Evolutionary conservation across 257 asterid genomes (phyloP), one percentile per base, ranked within the genome.

Genomic region (Solanum rostratum): DNA sequence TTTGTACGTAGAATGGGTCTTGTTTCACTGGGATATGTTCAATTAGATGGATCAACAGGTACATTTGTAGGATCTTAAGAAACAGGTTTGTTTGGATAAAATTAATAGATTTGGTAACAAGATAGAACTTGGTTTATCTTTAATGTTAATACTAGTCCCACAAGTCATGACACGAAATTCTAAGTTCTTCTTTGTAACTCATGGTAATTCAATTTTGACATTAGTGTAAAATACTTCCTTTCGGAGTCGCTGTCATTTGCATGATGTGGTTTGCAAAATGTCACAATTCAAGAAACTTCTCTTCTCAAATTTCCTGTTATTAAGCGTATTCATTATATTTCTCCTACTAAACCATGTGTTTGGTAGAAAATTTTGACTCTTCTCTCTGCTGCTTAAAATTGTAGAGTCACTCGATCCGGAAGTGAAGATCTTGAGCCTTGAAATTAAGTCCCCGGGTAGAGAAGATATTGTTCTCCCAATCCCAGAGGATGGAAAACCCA

Each of bases 331-430:
- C 39, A 43, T 24, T 83, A 54, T 65, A 1, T 27, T 57, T 68
- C 13, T 8, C 54, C 19, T 18, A 46, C 52, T 53, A 27, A 37
- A 60, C 16, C 33, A 19, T 52, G 70, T 29, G 0, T 55, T 5
- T 49, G 30, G 24, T 78, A 14, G 37, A 68, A 22, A 24, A 55
- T 55, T 37, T 30, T 83, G 70, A 52, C 57, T 37, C 7, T 74
- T 71, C 46, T 54, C 69, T 30, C 14, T 24, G 22, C 62, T 68
- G 19, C 41, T 68, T 85, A n/a, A 62, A 79, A 49, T 37, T 88
- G 84, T 85, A 91, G 97, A 93, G 88, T 86, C 95, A 60, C 89
- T 92, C 84, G 97, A 93, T 88, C 93, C 95, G 30, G 95, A 92
- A 84, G 97, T 93, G 83, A 92, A 83, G 86, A 92, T 93, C 85